Evolutionary conservation across 306 rosid species (phyloP).

Genomic region (Ochetophila trinervis): DNA sequence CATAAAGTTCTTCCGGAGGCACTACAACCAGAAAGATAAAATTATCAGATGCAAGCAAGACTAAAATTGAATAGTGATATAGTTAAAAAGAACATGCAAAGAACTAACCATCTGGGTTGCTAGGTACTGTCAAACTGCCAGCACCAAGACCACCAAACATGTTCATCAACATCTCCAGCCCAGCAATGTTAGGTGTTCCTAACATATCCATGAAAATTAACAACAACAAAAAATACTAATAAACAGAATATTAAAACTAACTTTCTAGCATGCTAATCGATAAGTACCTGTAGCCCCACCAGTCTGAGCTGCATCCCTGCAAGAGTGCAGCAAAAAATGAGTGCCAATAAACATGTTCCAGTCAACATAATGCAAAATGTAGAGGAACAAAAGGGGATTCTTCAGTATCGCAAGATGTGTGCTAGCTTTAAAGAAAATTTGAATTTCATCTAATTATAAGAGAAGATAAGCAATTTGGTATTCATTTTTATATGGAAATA

Average conservation of each 20-base stretch:
- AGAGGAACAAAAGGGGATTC: neutral
- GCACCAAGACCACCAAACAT: constrained; percentile 67
- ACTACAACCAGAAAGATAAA: constrained; percentile 29
- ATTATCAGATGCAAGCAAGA: neutral
- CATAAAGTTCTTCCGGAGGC: constrained; percentile 57
- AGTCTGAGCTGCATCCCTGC: constrained; percentile 46
- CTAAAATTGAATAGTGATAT: neutral
- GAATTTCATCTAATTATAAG: neutral
- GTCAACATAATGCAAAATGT: constrained; percentile 4
- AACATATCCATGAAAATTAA: constrained; percentile 13
- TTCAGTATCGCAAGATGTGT: neutral
- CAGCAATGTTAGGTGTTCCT: constrained; percentile 45
- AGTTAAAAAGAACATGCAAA: neutral
- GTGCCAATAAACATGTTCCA: neutral
- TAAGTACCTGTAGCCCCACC: constrained; percentile 45
- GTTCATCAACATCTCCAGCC: constrained; percentile 53
- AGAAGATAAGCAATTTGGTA: neutral
- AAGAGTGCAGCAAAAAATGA: constrained; percentile 16
- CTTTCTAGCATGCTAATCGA: too few species aligned
- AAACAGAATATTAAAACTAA: neutral
- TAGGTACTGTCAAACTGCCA: constrained; percentile 42
- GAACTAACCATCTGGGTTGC: constrained; percentile 46
- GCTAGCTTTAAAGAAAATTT: neutral
- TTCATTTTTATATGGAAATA: neutral
- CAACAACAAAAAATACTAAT: neutral